These are phyloP conservation scores for Eurotiales sp. DNA, from an alignment of 2,329 filamentous ascomycete genomes.

Conservation along the genomic window DNA sequence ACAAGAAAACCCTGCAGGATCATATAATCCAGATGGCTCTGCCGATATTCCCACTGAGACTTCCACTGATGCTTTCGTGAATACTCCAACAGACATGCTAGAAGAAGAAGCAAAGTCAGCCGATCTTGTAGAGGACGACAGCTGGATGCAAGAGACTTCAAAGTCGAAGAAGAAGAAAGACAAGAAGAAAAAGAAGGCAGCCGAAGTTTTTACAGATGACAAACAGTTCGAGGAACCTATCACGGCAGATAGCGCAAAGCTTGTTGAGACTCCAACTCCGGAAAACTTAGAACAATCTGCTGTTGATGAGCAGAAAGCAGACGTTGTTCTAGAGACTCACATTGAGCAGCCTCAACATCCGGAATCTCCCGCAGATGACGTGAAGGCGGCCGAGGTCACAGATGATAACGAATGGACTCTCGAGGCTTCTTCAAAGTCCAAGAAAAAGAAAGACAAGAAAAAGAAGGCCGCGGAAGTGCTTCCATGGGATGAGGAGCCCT, in stretches of 20 bases:
- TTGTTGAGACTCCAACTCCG: neutral
- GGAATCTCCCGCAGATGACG: neutral
- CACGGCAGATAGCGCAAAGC: neutral
- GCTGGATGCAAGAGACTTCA: neutral
- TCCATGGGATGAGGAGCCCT: slow-evolving; percentile 23
- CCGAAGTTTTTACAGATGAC: neutral
- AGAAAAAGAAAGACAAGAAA: slow-evolving; percentile 35
- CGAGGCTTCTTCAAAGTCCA: slow-evolving; percentile 18
- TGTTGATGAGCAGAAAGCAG: neutral
- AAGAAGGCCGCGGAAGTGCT: slow-evolving; percentile 13
- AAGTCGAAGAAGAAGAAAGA: slow-evolving; percentile 30
- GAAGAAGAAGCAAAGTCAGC: neutral
- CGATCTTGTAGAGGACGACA: neutral
- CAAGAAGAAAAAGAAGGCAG: slow-evolving; percentile 33
- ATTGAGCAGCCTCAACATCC: neutral
- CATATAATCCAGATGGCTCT: no score
- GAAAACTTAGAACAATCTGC: neutral
- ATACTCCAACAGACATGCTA: neutral
- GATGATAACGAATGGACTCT: neutral
- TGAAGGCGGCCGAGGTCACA: neutral
- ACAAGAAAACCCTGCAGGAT: neutral
- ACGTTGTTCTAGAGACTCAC: neutral
- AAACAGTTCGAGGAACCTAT: neutral
- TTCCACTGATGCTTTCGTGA: no score
- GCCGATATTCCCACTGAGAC: neutral